Conservation (phyloP, 2,329 filamentous ascomycete species). For the Penicillium nordicum region DNA sequence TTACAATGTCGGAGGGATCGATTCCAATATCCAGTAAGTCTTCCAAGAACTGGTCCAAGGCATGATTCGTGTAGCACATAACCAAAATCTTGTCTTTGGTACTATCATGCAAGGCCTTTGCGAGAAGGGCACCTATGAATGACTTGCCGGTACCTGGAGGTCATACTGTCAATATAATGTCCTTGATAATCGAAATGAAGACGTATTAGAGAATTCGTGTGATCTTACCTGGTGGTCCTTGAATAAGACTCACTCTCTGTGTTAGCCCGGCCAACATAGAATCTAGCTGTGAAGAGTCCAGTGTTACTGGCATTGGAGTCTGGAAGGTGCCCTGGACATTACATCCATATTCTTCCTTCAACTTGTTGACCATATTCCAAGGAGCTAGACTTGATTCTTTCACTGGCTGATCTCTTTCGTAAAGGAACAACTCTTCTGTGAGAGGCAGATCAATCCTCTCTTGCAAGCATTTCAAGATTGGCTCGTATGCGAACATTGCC, state of each 20-base stretch:
- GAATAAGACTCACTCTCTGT: constrained; percentile 59
- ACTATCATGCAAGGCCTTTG: constrained; percentile 53
- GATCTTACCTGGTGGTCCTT: constrained; percentile 66
- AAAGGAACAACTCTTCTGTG: constrained; percentile 50
- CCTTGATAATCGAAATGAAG: not conserved
- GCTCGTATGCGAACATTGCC: constrained; percentile 66
- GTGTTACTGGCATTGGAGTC: constrained; percentile 30
- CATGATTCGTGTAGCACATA: constrained; percentile 67
- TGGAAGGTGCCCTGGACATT: constrained; percentile 34
- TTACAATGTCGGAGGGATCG: constrained; percentile 49
- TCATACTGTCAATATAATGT: constrained; percentile 2
- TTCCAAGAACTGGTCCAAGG: constrained; percentile 65
- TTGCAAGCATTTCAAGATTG: constrained; percentile 60
- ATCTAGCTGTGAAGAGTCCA: constrained; percentile 55
- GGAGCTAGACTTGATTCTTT: constrained; percentile 12
- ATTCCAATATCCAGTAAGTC: constrained; percentile 63
- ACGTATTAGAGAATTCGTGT: not conserved
- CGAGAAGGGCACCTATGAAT: constrained; percentile 64
- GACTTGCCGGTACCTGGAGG: constrained; percentile 68
- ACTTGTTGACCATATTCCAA: constrained; percentile 8
- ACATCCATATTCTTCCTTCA: constrained; percentile 16
- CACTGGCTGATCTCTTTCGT: constrained; percentile 15
- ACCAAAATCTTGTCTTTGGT: constrained; percentile 58
- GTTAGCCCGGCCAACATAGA: constrained; percentile 56
- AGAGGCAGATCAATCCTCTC: constrained; percentile 56